Percentiles rank a stretch among this genome's conserved stretches.
Conservation (phyloP, 305 asterid genomes). For the Coffea humblotiana region DNA sequence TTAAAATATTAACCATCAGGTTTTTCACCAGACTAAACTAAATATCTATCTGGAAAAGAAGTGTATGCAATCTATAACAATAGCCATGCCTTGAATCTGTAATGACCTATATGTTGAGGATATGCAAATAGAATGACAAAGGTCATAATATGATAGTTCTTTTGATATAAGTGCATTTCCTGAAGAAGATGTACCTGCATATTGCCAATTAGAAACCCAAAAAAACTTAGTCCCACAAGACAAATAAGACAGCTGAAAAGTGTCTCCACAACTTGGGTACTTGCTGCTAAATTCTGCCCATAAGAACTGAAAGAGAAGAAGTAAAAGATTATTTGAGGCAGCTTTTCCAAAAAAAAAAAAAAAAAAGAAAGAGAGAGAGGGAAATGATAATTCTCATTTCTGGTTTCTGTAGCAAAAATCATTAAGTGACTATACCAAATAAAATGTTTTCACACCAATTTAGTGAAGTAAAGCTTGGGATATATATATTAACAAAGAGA, state of each 20-base stretch:
- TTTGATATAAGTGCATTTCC: background rate
- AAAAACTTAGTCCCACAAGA: slow-evolving; percentile 79
- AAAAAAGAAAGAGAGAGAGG: no score
- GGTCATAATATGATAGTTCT: background rate
- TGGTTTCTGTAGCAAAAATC: background rate
- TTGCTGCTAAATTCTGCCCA: slow-evolving; percentile 65
- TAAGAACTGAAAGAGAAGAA: slow-evolving; percentile 58
- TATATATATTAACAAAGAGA: background rate
- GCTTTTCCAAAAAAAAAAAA: background rate
- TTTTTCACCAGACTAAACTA: no score
- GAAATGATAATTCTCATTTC: background rate
- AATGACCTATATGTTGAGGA: background rate
- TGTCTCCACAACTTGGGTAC: slow-evolving; percentile 59
- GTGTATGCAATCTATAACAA: no score
- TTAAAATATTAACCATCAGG: no score
- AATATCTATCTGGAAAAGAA: background rate
- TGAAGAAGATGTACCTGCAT: slow-evolving; percentile 59
- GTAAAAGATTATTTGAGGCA: slow-evolving; percentile 9
- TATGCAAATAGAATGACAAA: background rate
- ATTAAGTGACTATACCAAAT: background rate
- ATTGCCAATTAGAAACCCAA: slow-evolving; percentile 74
- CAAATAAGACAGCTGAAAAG: slow-evolving; percentile 63
- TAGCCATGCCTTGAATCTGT: background rate
- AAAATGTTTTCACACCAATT: background rate
- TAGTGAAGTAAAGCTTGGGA: background rate